These are phyloP conservation scores for Amylocystis lapponica DNA, from an alignment of 768 basidiomycete species.

Conservation along the genomic window DNA sequence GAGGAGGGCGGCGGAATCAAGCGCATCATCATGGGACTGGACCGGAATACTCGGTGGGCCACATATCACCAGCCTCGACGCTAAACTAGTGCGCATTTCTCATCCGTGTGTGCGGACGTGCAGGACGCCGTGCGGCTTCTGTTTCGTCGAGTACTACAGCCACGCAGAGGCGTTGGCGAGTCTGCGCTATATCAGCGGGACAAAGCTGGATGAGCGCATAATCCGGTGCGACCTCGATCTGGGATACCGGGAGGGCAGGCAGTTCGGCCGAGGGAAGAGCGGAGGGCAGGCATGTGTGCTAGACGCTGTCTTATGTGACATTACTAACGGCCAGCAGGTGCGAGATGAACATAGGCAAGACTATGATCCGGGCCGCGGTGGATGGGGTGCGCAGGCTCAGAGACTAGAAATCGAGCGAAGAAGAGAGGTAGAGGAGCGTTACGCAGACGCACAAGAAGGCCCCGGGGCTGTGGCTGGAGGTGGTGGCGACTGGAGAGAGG, in stretches of 20 bases:
- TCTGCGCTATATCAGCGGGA: constrained; percentile 94
- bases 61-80: constrained; percentile 4
- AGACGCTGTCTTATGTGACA: not conserved
- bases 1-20: constrained; percentile 89
- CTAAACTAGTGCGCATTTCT: too few relatives aligned
- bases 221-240: constrained; percentile 97
- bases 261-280: constrained; percentile 95
- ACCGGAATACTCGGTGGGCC: constrained; percentile 76
- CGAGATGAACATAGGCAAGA: constrained; percentile 96
- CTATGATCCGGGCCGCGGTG: constrained; percentile 94
- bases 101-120: not conserved
- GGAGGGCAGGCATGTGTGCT: constrained; percentile 68
- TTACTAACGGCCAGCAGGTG: constrained; percentile 33
- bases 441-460: constrained; percentile 73
- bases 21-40: constrained; percentile 92
- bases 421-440: constrained; percentile 81
- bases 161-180: constrained; percentile 90
- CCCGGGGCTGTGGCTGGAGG: constrained; percentile 80
- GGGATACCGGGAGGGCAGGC: constrained; percentile 93
- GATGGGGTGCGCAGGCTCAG: constrained; percentile 88
- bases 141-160: constrained; percentile 95
- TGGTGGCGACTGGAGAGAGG: constrained; percentile 81
- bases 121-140: constrained; percentile 91
- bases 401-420: constrained; percentile 66
- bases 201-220: constrained; percentile 97